Evolutionary conservation across 2,329 filamentous ascomycete genomes (phyloP), one percentile per base, ranked within the genome.

Genomic region (Metarhizium brunneum): DNA sequence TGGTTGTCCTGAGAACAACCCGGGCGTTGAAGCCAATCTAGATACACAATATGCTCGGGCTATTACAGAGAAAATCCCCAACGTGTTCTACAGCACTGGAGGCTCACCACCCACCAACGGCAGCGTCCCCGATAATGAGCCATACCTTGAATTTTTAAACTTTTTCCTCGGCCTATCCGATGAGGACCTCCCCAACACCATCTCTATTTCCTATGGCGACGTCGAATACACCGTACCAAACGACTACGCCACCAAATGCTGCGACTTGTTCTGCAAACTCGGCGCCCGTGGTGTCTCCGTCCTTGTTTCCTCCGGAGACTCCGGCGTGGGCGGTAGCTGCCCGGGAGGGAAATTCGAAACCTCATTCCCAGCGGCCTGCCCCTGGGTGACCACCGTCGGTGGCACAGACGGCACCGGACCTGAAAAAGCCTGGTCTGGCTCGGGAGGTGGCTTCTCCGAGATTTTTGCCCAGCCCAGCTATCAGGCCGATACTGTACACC

Each of bases 191-290:
- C 55, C 55, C 55, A 56, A 50, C 38, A 54, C 55, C 20, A 76
- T 88, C 53, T 78, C 77, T 38, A 83, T 81, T 11, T 87, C 83
- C 0, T 88, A 88, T 62, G 84, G 81, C n/a, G 85, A 88, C 59
- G 74, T 83, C 47, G 85, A 88, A 67, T 82, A 48, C 43, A 48
- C 36, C 10, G 53, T 50, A 11, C 47, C 36, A 30, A n/a, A 18
- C 47, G 53, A 54, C 38, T 51, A 51, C 49, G 78, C 82, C 5
- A 72, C 73, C 48, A 71, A 76, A 14, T 79, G 81, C 4, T 88
- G 85, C 71, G 74, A 75, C 61, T 72, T 83, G 47, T 83, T 86
- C 58, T 82, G 79, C 5, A 80, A 85, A 63, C 76, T 88, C 10
- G 83, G 82, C 16, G 80, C 80, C 0, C 79, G 84, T 14, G 85